A percentile compares a stretch with the other conserved stretches of the same genome.
Conservation (phyloP, 345 rosid genomes). For the Moricandia moricandioides region DNA sequence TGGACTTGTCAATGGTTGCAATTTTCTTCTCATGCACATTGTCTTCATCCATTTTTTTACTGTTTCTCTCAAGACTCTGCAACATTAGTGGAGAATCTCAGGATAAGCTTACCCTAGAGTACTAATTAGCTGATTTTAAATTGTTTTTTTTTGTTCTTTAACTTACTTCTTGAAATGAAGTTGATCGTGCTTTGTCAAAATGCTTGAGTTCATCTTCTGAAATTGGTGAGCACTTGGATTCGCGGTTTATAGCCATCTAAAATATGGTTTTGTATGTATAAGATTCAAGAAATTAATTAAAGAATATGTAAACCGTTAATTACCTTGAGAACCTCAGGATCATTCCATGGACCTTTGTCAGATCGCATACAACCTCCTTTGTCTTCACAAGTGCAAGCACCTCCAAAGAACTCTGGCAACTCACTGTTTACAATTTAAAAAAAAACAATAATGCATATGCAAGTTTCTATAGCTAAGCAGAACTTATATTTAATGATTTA, state of each 20-base stretch:
- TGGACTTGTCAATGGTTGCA: constrained; percentile 52
- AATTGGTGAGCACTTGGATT: constrained; percentile 50
- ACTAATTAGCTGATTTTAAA: neutral
- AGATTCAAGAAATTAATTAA: neutral
- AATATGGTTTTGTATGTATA: neutral
- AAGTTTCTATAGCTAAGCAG: neutral
- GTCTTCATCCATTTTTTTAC: constrained; percentile 16
- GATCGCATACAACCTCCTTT: constrained; percentile 96
- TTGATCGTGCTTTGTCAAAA: constrained; percentile 30
- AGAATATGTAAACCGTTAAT: neutral
- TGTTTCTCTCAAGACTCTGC: constrained; percentile 29
- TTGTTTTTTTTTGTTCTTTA: neutral
- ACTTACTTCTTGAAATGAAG: constrained; percentile 27
- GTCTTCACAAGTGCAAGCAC: constrained; percentile 81
- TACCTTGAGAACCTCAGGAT: constrained; percentile 85
- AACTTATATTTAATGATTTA: neutral
- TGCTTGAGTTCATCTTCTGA: constrained; percentile 46
- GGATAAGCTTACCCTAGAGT: neutral
- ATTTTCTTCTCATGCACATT: constrained; percentile 36
- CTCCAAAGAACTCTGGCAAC: constrained; percentile 94
- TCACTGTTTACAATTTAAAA: constrained; percentile 56
- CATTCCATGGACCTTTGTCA: constrained; percentile 99
- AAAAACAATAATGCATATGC: neutral
- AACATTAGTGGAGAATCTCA: neutral
- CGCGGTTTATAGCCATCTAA: constrained; percentile 72